Base-by-base conservation (phyloP, 2,329 filamentous ascomycete species). In the Drechslerella stenobrocha region DNA sequence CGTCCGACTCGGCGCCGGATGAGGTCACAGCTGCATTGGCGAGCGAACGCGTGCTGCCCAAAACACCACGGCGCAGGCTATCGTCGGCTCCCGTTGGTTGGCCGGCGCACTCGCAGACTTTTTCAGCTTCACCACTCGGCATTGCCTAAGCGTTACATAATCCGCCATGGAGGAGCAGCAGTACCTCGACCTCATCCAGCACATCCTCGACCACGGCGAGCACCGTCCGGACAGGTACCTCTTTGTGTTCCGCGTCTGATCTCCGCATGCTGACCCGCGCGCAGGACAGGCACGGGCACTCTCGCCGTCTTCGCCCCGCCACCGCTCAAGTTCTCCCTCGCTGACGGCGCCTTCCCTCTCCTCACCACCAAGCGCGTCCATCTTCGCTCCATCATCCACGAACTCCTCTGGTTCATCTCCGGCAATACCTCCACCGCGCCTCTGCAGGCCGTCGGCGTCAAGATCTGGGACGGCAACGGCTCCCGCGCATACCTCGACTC, bases 401-500 rank as follows among this genome's bases (percentile, higher is more conserved):
- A 98, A 77, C 86, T 98, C 0, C 86, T 98, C 69, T 98, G 93
- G 93, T 98, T 98, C 78, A 82, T 98, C 72, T 83, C 85, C 44
- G 93, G 90, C 74, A 84, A 80, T 74, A 98, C 93, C 1, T 90
- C 89, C 0, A 91, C 89, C 1, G 78, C 84, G 2, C 80, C 90
- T 0, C 84, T 98, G 2, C 86, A 84, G 65, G 85, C 86, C 9
- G 85, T 86, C 1, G 90, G 90, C 26, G 86, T 98, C 74, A 95
- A 95, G 78, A 98, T 98, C 76, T 98, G 93, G 93, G 93, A 98
- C 76, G 92, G 91, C 73, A 98, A 98, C 75, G 93, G 92, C 42
- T 90, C 87, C 46, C 88, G 93, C 73, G 87, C 86, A 74, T 97
- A 88, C 76, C 87, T 98, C 34, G 92, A 98, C 79, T 86, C 81